Percentiles rank a stretch among this genome's conserved stretches.
Evolutionary conservation across 2,329 filamentous ascomycete genomes (phyloP).

Genomic region (Fusarium sp.): DNA sequence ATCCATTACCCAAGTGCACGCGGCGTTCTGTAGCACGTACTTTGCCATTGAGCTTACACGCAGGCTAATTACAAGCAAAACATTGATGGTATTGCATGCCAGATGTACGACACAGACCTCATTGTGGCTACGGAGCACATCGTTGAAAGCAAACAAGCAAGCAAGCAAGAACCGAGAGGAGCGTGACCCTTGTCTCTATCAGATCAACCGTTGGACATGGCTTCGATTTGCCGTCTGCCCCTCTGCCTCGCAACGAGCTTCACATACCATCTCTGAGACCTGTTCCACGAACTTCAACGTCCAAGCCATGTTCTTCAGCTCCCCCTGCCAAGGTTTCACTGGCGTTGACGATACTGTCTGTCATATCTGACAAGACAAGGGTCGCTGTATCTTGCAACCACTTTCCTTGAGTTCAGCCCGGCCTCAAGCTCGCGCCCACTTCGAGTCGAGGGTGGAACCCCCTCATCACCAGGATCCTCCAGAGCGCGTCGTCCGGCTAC

Average conservation of each 20-base stretch:
- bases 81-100: constrained; percentile 27
- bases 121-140: constrained; percentile 13
- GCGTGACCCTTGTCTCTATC: constrained; percentile 22
- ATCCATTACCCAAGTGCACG: constrained; percentile 12
- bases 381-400: constrained; percentile 31
- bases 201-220: constrained; percentile 5
- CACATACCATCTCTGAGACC: constrained; percentile 4
- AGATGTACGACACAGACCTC: constrained; percentile 36
- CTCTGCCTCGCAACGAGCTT: background rate
- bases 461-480: constrained; percentile 13
- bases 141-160: background rate
- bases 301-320: constrained; percentile 4
- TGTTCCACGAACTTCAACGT: background rate
- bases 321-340: constrained; percentile 16
- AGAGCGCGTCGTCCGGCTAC: constrained; percentile 21
- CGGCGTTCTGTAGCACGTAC: constrained; percentile 12
- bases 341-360: constrained; percentile 11
- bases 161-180: constrained; percentile 17
- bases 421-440: constrained; percentile 40
- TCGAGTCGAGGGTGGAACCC: constrained; percentile 18
- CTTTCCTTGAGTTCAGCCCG: constrained; percentile 19
- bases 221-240: constrained; percentile 6
- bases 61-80: constrained; percentile 14
- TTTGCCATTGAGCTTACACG: constrained; percentile 13
- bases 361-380: constrained; percentile 21